Percentiles rank a stretch among this genome's conserved stretches.
Evolutionary conservation across 2,329 filamentous ascomycete species (phyloP).

Genomic region (Penicillium digitatum): DNA sequence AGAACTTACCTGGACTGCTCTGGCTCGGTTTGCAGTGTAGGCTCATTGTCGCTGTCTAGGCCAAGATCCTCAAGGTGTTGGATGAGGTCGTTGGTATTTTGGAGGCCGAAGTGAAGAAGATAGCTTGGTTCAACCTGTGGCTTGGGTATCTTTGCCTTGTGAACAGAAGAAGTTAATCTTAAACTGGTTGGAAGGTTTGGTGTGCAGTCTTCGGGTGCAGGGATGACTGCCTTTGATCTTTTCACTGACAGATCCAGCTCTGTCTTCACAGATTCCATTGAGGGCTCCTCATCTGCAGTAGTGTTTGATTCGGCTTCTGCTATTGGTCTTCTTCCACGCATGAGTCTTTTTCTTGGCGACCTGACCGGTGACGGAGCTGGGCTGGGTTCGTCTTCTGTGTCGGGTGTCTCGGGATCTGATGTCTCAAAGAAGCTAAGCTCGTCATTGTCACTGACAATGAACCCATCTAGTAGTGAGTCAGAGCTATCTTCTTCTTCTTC

Average conservation of each 20-base stretch:
- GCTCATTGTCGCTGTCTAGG: constrained; percentile 21
- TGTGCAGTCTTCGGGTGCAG: not conserved
- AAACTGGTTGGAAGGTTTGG: too few species aligned
- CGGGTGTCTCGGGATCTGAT: constrained; percentile 29
- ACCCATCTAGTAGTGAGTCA: constrained; percentile 40
- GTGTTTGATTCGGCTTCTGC: constrained; percentile 15
- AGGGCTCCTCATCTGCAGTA: not conserved
- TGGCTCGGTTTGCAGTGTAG: constrained; percentile 17
- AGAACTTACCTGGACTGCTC: constrained; percentile 20
- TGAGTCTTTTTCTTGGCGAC: constrained; percentile 30
- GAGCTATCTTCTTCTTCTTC: constrained; percentile 33
- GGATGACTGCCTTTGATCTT: not conserved
- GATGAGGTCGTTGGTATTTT: constrained; percentile 12
- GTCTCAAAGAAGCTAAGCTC: constrained; percentile 35
- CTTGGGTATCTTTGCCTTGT: not conserved
- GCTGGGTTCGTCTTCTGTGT: constrained; percentile 25
- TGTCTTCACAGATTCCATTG: not conserved
- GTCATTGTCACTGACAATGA: constrained; percentile 42
- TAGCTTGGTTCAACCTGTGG: not conserved
- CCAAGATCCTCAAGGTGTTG: constrained; percentile 22
- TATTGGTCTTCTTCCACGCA: constrained; percentile 34
- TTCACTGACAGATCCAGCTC: not conserved
- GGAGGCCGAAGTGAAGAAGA: not conserved
- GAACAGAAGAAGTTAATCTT: not conserved
- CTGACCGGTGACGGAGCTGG: constrained; percentile 17